phyloP scores from a whole-genome alignment of 257 asterid genomes.

The Verbascum thapsus region DNA sequence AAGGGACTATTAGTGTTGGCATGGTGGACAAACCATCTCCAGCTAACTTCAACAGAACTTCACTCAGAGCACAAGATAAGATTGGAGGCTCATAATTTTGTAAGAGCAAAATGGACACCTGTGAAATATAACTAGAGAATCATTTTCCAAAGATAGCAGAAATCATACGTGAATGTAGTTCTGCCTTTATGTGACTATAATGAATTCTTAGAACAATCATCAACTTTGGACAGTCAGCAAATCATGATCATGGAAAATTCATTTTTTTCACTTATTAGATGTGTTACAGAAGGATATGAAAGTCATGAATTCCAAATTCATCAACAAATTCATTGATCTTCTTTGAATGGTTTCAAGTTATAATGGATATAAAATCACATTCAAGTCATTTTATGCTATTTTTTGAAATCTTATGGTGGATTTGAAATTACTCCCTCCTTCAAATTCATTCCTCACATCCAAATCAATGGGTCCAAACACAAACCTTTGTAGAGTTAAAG shows the following conservation, averaged over 20 bases:
- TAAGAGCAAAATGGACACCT: slow-evolving; percentile 73
- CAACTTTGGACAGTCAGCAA: not conserved
- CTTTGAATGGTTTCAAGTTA: no score
- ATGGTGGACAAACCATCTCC: slow-evolving; percentile 46
- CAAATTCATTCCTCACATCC: no score
- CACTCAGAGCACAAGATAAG: slow-evolving; percentile 77
- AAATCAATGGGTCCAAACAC: no score
- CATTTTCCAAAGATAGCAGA: not conserved
- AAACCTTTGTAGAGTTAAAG: not conserved
- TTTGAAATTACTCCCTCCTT: no score
- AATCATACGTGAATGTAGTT: not conserved
- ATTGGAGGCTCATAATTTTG: slow-evolving; percentile 66
- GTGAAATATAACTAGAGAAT: slow-evolving; percentile 23
- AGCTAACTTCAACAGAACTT: slow-evolving; percentile 55
- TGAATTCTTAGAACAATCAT: slow-evolving; percentile 1
- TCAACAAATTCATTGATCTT: no score
- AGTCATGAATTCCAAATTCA: no score
- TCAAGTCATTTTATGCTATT: no score
- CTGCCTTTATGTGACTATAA: not conserved
- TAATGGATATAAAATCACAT: no score
- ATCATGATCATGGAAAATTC: not conserved
- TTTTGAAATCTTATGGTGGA: no score
- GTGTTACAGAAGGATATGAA: no score
- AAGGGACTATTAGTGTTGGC: slow-evolving; percentile 70
- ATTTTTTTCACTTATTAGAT: not conserved